Evolutionary conservation across 2,329 filamentous ascomycete species (phyloP).

Genomic region (Fusarium sp.): DNA sequence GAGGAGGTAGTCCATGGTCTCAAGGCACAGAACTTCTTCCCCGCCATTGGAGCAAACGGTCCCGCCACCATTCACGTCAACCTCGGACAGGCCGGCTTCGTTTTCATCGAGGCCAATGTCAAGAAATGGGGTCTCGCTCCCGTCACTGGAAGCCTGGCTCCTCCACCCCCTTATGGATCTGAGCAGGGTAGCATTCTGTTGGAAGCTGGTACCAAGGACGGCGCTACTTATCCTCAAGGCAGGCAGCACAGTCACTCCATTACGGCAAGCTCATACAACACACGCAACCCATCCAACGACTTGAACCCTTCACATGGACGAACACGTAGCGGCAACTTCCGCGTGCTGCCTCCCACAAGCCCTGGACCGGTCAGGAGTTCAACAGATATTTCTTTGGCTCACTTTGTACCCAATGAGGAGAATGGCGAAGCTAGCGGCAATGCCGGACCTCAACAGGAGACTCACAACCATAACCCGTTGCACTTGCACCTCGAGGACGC

Average conservation of each 20-base stretch:
- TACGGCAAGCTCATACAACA: conserved; percentile 51
- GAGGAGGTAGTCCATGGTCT: conserved; percentile 94
- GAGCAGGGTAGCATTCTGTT: conserved; percentile 97
- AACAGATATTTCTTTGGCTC: conserved; percentile 94
- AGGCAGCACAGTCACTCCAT: conserved; percentile 61
- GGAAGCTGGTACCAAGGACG: conserved; percentile 80
- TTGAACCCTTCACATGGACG: conserved; percentile 74
- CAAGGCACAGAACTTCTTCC: conserved; percentile 97
- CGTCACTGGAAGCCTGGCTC: conserved; percentile 93
- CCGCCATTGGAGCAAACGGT: conserved; percentile 94
- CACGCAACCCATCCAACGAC: conserved; percentile 58
- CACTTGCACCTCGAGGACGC: conserved; percentile 63
- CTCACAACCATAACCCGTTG: conserved; percentile 53
- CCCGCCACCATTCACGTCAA: conserved; percentile 95
- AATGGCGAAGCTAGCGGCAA: conserved; percentile 69
- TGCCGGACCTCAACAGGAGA: conserved; percentile 40
- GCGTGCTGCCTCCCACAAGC: conserved; percentile 80
- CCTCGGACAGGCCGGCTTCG: conserved; percentile 96
- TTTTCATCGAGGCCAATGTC: conserved; percentile 99
- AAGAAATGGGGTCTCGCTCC: conserved; percentile 99
- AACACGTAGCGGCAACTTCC: conserved; percentile 81
- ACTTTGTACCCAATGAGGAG: conserved; percentile 77
- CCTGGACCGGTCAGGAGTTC: conserved; percentile 91
- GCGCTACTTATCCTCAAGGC: conserved; percentile 58
- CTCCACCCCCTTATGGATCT: conserved; percentile 94